Evolutionary conservation across 495 filamentous ascomycete genomes (phyloP).

Genomic region (Margaritispora aquatica): DNA sequence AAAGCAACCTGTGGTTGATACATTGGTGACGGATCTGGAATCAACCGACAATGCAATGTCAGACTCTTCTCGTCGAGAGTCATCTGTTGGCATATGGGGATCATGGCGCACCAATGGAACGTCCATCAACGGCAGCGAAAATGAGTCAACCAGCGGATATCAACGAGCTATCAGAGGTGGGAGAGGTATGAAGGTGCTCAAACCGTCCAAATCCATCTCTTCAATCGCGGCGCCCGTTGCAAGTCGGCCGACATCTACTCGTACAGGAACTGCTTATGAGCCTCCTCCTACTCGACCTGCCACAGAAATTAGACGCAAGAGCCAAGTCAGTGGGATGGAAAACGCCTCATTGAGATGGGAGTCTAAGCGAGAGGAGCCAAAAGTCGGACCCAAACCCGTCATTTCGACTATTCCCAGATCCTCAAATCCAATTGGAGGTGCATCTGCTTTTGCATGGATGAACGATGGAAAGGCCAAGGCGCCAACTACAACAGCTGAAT

Average conservation of each 20-base stretch:
- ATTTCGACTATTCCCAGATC: constrained; percentile 34
- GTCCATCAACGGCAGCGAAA: constrained; percentile 14
- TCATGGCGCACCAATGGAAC: constrained; percentile 61
- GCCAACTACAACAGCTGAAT: constrained; percentile 16
- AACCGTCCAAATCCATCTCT: constrained; percentile 49
- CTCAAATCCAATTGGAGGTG: constrained; percentile 80
- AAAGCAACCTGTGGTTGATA: constrained; percentile 27
- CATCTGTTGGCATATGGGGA: constrained; percentile 50
- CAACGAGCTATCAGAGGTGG: constrained; percentile 45
- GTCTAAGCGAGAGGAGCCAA: constrained; percentile 28
- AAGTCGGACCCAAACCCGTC: constrained; percentile 29
- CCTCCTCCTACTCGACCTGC: constrained; percentile 29
- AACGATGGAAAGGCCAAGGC: constrained; percentile 24
- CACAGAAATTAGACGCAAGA: constrained; percentile 23
- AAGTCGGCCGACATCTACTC: constrained; percentile 13
- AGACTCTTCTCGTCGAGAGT: constrained; percentile 35
- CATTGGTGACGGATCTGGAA: constrained; percentile 25
- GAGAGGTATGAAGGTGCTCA: constrained; percentile 74
- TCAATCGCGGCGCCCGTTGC: constrained; percentile 31
- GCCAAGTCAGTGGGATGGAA: constrained; percentile 23
- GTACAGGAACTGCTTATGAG: constrained; percentile 42
- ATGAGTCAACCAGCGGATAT: constrained; percentile 40
- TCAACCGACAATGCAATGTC: constrained; percentile 23
- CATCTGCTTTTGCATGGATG: constrained; percentile 96
- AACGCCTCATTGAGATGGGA: constrained; percentile 26